Conservation (phyloP, 345 rosid genomes). For the Luvunga scandens region DNA sequence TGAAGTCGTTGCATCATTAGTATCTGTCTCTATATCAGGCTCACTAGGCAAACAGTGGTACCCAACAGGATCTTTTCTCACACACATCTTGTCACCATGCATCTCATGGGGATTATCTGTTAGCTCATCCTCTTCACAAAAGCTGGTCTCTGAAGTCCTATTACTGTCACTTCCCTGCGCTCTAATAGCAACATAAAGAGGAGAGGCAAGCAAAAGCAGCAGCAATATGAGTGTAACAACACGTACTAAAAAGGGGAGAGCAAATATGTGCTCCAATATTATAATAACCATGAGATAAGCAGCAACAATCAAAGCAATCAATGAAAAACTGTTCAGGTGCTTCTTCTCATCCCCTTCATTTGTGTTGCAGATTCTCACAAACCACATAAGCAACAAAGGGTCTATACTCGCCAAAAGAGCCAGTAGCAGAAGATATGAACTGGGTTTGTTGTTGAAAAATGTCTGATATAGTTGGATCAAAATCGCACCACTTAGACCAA, state of each 20-base stretch:
- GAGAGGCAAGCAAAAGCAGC: constrained; percentile 38
- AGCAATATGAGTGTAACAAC: constrained; percentile 31
- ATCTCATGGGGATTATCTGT: constrained; percentile 2
- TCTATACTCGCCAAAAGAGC: constrained; percentile 35
- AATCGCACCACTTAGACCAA: constrained; percentile 56
- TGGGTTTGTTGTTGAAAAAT: constrained; percentile 31
- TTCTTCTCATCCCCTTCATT: constrained; percentile 36
- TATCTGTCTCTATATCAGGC: constrained; percentile 6
- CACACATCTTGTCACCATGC: background rate
- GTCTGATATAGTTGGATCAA: constrained; percentile 48
- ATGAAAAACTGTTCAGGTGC: constrained; percentile 41
- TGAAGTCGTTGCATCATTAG: background rate
- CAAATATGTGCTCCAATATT: constrained; percentile 33
- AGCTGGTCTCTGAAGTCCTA: background rate
- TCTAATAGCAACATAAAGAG: constrained; percentile 31
- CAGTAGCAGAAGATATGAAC: constrained; percentile 38
- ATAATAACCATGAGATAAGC: constrained; percentile 44
- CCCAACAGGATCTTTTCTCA: background rate
- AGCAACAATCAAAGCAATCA: constrained; percentile 39
- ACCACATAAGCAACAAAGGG: constrained; percentile 43
- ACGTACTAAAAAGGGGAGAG: constrained; percentile 16
- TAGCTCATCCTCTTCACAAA: constrained; percentile 12
- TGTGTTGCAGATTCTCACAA: constrained; percentile 35
- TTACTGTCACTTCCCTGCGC: constrained; percentile 16
- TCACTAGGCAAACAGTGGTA: constrained; percentile 18